Evolutionary conservation across 352 stramenopile species (phyloP).

Genomic region (Stephanocyclus meneghinianus): DNA sequence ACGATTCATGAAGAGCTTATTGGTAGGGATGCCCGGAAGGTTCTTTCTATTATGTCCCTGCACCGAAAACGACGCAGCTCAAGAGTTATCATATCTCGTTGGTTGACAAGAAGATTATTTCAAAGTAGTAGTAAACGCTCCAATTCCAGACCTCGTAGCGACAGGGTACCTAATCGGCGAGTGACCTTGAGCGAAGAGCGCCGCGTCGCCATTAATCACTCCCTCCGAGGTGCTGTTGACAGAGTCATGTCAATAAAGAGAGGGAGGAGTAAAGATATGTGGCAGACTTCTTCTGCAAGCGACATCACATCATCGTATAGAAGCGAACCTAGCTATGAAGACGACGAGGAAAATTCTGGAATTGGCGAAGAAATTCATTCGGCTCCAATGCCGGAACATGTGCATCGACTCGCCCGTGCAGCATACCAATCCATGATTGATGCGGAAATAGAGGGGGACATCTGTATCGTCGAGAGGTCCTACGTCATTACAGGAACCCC

Average conservation of each 20-base stretch:
- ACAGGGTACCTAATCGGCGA: not conserved
- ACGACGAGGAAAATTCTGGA: slow-evolving; percentile 15
- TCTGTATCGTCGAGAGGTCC: slow-evolving; percentile 59
- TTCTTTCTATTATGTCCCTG: slow-evolving; percentile 25
- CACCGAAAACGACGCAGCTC: slow-evolving; percentile 36
- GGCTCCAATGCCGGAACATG: slow-evolving; percentile 12
- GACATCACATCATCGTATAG: slow-evolving; percentile 17
- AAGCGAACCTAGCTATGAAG: slow-evolving; percentile 5
- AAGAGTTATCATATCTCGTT: slow-evolving; percentile 37
- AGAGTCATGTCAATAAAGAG: slow-evolving; percentile 20
- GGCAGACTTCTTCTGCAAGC: slow-evolving; percentile 24
- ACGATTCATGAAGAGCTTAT: slow-evolving; percentile 48
- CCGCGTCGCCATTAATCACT: not conserved
- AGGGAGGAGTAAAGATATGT: slow-evolving; percentile 10
- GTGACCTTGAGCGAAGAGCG: not conserved
- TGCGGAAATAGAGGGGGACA: slow-evolving; percentile 41
- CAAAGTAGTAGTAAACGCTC: not conserved
- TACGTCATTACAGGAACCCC: slow-evolving; percentile 56
- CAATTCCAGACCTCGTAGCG: not conserved
- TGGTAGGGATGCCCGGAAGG: slow-evolving; percentile 15
- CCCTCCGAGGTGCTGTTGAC: slow-evolving; percentile 21
- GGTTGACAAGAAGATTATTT: slow-evolving; percentile 36
- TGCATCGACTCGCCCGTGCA: slow-evolving; percentile 21
- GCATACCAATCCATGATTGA: slow-evolving; percentile 51
- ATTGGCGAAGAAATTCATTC: slow-evolving; percentile 2